Base-by-base conservation (phyloP, 2,329 filamentous ascomycete species). In the Monosporascus sp. region DNA sequence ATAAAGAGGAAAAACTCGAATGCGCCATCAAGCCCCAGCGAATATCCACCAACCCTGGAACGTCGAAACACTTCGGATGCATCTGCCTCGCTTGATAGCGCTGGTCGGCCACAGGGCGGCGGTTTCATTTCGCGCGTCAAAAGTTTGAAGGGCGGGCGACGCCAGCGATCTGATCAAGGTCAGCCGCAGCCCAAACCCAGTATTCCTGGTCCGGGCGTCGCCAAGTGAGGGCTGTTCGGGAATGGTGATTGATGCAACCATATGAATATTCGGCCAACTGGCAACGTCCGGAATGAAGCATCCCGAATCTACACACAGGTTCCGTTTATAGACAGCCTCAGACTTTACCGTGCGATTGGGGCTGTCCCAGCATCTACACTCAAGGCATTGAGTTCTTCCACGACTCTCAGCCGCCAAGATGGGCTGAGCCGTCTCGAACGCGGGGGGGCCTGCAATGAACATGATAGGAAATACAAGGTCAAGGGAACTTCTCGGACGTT, bases 51-150 rank as follows among this genome's bases (percentile, higher is more conserved):
- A 6, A 67, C 68, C 1, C 71, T 90, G 6, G 86, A 90, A 70
- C 80, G 87, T 60, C 81, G 85, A 60, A 69, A 78, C 3, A 90
- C 87, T 5, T 74, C 78, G 17, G 86, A 89, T 58, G 76, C 72
- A 11, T 66, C 69, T 31, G 63, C 65, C 18, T 65, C 65, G 48
- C 74, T 75, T 53, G 75, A 73, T 39, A 70, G 70, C 58, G 66
- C 68, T 60, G 68, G 72, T 60, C 74, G 76, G 65, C 69, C 69
- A 11, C 58, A 57, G 47, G 72, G 74, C 45, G 80, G 81, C 47
- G 87, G 89, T 2, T 85, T 95, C 57, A 68, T 95, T 56, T 88
- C 82, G 50, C 82, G 90, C 51, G 89, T 94, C 74, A 91, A 89
- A 79, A 90, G 86, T 70, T 73, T 94, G 71, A 92, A 90, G 75